These are phyloP conservation scores for Zygnema cylindricum DNA, from an alignment of 139 green algal species.

Conservation along the genomic window DNA sequence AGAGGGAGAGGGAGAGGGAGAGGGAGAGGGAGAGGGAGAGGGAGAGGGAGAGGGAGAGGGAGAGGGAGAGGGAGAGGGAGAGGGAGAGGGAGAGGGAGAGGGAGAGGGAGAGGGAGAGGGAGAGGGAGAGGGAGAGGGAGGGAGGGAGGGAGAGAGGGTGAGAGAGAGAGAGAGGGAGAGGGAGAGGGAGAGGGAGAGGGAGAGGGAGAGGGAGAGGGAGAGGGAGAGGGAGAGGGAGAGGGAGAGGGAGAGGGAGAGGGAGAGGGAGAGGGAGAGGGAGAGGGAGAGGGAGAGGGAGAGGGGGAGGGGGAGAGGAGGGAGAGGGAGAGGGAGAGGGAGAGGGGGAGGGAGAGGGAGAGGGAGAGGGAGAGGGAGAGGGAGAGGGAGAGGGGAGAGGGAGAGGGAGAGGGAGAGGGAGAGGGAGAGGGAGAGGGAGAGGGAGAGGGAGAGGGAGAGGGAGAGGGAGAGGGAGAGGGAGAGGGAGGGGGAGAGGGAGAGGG, in stretches of 20 bases:
- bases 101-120: too few species aligned
- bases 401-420: background rate
- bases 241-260: too few species aligned
- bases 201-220: background rate
- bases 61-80: too few species aligned
- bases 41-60: too few species aligned
- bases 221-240: too few species aligned
- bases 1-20: too few species aligned
- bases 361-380: background rate
- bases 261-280: background rate
- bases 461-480: background rate
- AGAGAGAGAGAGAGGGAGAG: too few species aligned
- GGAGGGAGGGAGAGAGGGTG: too few species aligned
- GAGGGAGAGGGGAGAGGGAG: background rate
- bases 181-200: background rate
- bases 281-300: background rate
- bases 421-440: background rate
- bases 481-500: background rate
- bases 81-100: too few species aligned
- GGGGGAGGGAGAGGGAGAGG: too few species aligned
- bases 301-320: background rate
- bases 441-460: background rate
- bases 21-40: too few species aligned
- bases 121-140: too few species aligned
- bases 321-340: background rate